Base-by-base conservation (phyloP, 2,329 filamentous ascomycete species). In the Colletotrichum cordylinicola region DNA sequence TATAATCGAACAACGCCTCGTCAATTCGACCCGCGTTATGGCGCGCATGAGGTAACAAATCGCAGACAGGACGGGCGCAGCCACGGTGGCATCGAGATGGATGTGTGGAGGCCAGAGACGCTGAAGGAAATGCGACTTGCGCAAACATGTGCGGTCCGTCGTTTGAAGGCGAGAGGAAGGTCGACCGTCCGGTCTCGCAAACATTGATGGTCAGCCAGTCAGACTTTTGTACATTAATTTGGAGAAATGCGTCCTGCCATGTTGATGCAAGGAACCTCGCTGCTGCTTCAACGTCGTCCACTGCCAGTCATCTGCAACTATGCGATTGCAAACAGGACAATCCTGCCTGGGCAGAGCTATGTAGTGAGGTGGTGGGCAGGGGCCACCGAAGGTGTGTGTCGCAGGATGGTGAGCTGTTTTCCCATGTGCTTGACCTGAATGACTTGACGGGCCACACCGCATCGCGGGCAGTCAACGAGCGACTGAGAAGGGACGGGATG, bases 231-330 rank as follows among this genome's bases (percentile, higher is more conserved):
- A 48, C 48, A 55, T 52, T 55, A 76, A 70, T 75, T 71, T 62
- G 71, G 61, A 76, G 61, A 74, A 60, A 67, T 70, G 71, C 66
- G 37, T 70, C 33, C 72, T 76, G 71, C 70, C 74, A 74, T 66
- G 65, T 74, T 66, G 60, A 76, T 61, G 65, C 74, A 76, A 70
- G 74, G 74, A 67, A 67, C 18, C 60, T 76, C 71, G 74, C 70
- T 76, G 74, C 35, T 60, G 55, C 61, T 60, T 62, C 37, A 31
- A 67, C 52, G 52, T 64, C 37, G 58, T 56, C 18, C 60, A 55
- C 71, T 31, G 37, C 48, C 58, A 48, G 43, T 33, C 29, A 6
- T 55, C 37, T 67, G 66, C 60, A n/a, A 31, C 48, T 60, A 43
- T 67, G 66, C 52, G 56, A 65, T 43, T 62, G 39, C 73, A 70